Percentiles rank a stretch among this genome's conserved stretches.
These are phyloP conservation scores for Claviceps sp. DNA, from an alignment of 2,329 filamentous ascomycete species.

Conservation along the genomic window DNA sequence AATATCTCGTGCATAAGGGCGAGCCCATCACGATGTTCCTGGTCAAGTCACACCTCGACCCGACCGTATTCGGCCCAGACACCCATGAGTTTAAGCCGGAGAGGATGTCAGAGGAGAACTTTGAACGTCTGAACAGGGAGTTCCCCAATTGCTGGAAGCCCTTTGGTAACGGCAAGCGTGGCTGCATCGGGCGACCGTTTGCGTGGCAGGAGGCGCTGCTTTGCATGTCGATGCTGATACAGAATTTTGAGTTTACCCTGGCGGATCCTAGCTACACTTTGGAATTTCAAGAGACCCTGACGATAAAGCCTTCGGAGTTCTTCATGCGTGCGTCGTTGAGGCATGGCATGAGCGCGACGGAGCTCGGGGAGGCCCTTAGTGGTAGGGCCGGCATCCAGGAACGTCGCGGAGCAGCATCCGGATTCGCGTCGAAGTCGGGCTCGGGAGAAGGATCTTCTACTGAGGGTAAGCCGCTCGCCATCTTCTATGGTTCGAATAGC, in stretches of 20 bases:
- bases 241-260: constrained; percentile 56
- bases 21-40: constrained; percentile 38
- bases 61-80: constrained; percentile 49
- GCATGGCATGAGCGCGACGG: constrained; percentile 29
- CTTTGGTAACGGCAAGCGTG: constrained; percentile 59
- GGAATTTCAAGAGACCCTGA: constrained; percentile 41
- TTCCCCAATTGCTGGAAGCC: constrained; percentile 55
- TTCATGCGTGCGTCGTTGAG: constrained; percentile 45
- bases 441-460: not conserved
- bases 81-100: constrained; percentile 55
- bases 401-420: not conserved
- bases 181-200: constrained; percentile 60
- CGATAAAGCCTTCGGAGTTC: constrained; percentile 51
- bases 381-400: constrained; percentile 14
- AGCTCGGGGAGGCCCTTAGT: constrained; percentile 32
- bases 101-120: constrained; percentile 56
- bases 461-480: constrained; percentile 36
- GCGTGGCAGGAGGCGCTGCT: constrained; percentile 61
- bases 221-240: constrained; percentile 48
- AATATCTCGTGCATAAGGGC: constrained; percentile 43
- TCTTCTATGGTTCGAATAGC: constrained; percentile 62
- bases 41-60: constrained; percentile 45
- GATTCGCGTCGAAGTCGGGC: not conserved
- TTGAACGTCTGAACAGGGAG: constrained; percentile 45
- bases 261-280: constrained; percentile 48